phyloP scores from a whole-genome alignment of 179 eudicot species.

The Nepenthes alata region DNA sequence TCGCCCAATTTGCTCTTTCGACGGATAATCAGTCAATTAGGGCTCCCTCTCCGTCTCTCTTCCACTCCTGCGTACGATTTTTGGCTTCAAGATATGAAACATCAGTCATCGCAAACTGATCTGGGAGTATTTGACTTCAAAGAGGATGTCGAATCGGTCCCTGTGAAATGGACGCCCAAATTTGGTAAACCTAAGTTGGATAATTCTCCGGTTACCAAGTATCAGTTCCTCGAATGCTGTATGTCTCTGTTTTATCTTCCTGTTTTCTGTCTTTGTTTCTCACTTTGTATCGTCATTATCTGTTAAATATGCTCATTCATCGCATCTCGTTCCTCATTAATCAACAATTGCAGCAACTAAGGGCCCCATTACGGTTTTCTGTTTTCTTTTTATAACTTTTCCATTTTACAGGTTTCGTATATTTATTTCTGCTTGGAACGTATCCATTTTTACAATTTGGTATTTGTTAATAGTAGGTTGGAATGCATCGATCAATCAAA shows the following conservation, averaged over 20 bases:
- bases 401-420: no score
- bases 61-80: background rate
- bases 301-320: no score
- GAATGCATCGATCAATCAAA: no score
- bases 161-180: constrained; percentile 14
- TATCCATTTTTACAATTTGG: no score
- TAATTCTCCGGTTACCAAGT: constrained; percentile 20
- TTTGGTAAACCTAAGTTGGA: constrained; percentile 23
- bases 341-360: no score
- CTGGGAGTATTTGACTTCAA: constrained; percentile 37
- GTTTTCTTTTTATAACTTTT: background rate
- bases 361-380: background rate
- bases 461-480: no score
- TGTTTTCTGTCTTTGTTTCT: background rate
- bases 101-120: constrained; percentile 1
- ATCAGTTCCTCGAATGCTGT: constrained; percentile 34
- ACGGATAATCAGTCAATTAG: background rate
- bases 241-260: constrained; percentile 4
- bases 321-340: no score
- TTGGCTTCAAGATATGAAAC: background rate
- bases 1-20: background rate
- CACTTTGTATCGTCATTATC: no score
- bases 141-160: constrained; percentile 18
- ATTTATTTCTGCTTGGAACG: no score
- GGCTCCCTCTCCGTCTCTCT: constrained; percentile 3